Evolutionary conservation across 1,284 basidiomycete genomes (phyloP), one percentile per base, ranked within the genome.

Genomic region (Trichosporon faecale): DNA sequence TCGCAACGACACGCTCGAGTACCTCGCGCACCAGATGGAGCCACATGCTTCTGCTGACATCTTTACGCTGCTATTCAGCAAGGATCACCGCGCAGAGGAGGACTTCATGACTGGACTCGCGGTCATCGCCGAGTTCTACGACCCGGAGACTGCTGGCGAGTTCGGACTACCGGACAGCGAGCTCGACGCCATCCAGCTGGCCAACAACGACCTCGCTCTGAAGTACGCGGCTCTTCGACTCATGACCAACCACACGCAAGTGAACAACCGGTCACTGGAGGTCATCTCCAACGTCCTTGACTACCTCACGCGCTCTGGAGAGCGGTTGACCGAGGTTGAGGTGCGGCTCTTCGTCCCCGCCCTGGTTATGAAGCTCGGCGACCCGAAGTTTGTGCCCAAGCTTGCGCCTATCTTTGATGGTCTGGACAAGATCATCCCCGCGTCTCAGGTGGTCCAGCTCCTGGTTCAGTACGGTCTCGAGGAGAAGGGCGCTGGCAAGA

Each of bases 51-150:
- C 91, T 12, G 89, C 90, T 70, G 91, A 94, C 6, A 84, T 98
- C 3, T 82, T 91, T n/a, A 84, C 87, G 5, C 88, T 89, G 44
- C 86, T 99, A 60, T 99, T 99, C 85, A 97, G 95, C 79, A 93
- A 92, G 74, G 96, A 98, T 79, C 96, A 99, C 82, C 93, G 92
- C 75, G 93, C 95, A 1, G 91, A 99, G 75, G 95, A 95, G 77
- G 97, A 99, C 80, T 91, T 92, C 77, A 88, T 98, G 70, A 86
- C 88, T 27, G 97, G 91, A 0, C 84, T 99, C 66, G 86, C 87
- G 1, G 86, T 86, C 66, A 86, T 96, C 60, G 86, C 89, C 72
- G 91, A 95, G 33, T 90, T 94, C 79, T 94, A 91, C 85, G 84
- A 87, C 70, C 82, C 86, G 66, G 85, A 86, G 60, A 88, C 88